Conservation (phyloP, 2,329 filamentous ascomycete genomes). For the Lachnum nothofagi region DNA sequence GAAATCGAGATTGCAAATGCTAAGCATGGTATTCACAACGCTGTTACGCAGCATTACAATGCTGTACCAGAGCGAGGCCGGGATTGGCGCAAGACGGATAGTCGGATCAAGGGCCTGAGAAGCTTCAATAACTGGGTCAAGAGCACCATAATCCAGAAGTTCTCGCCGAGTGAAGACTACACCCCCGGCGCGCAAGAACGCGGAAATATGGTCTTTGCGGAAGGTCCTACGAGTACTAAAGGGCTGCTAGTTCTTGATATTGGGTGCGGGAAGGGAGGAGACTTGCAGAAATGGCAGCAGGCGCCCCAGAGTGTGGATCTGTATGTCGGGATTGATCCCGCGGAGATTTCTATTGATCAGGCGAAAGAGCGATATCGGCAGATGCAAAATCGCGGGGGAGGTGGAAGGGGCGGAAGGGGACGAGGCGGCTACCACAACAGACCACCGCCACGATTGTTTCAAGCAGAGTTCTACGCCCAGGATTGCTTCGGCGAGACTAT, state of each 20-base stretch:
- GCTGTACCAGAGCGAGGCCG: constrained; percentile 86
- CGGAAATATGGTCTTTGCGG: constrained; percentile 35
- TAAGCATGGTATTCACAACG: constrained; percentile 65
- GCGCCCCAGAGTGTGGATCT: constrained; percentile 86
- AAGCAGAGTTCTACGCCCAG: constrained; percentile 82
- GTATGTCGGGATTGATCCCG: constrained; percentile 91
- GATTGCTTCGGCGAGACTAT: constrained; percentile 88
- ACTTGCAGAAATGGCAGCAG: constrained; percentile 92
- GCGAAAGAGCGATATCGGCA: constrained; percentile 75
- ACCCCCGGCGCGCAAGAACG: constrained; percentile 54
- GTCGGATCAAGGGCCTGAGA: constrained; percentile 87
- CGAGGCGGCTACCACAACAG: constrained; percentile 45
- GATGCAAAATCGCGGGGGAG: constrained; percentile 58
- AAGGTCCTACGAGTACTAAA: constrained; percentile 35
- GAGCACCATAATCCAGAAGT: constrained; percentile 94
- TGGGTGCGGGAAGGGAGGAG: constrained; percentile 94
- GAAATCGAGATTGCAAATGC: constrained; percentile 34
- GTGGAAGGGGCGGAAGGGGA: constrained; percentile 49
- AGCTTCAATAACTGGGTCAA: constrained; percentile 99
- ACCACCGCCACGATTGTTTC: constrained; percentile 59
- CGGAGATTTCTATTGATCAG: constrained; percentile 86
- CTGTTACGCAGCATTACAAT: constrained; percentile 93
- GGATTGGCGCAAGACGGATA: constrained; percentile 91
- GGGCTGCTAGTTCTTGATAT: constrained; percentile 82
- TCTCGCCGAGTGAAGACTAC: constrained; percentile 75